Conservation (phyloP, 2,329 filamentous ascomycete species). For the Rasamsonia emersonii region DNA sequence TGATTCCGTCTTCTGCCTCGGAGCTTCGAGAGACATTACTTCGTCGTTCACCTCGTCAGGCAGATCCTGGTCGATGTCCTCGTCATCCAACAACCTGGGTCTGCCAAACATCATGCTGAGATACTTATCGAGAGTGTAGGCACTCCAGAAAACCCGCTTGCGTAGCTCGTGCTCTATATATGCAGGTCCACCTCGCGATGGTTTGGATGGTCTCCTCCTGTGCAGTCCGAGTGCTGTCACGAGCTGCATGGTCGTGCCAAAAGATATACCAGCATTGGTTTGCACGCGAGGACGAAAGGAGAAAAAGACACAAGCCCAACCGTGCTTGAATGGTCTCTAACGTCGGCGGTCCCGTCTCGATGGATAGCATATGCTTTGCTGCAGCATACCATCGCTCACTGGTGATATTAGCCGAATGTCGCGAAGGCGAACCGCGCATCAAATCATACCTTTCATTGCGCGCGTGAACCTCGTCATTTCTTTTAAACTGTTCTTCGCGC, state of each 20-base stretch:
- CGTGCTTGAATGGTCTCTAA: constrained; percentile 51
- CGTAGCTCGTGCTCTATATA: constrained; percentile 43
- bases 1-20: constrained; percentile 23
- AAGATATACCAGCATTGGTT: constrained; percentile 55
- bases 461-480: constrained; percentile 14
- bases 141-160: constrained; percentile 54
- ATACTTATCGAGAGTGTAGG: constrained; percentile 56
- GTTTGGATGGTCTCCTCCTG: constrained; percentile 21
- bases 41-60: constrained; percentile 50
- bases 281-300: constrained; percentile 50
- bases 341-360: constrained; percentile 46
- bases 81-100: constrained; percentile 53
- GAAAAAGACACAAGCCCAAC: constrained; percentile 50
- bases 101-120: constrained; percentile 55
- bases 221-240: constrained; percentile 39
- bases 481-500: constrained; percentile 35
- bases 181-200: constrained; percentile 19
- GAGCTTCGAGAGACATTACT: constrained; percentile 41
- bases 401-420: not conserved
- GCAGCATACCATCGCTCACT: constrained; percentile 32
- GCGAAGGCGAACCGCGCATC: not conserved
- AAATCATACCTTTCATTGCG: constrained; percentile 21
- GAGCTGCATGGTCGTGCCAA: constrained; percentile 49
- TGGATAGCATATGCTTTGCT: constrained; percentile 26
- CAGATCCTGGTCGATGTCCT: constrained; percentile 55